Conservation (phyloP, 495 filamentous ascomycete genomes). For the Ascobolus immersus region DNA sequence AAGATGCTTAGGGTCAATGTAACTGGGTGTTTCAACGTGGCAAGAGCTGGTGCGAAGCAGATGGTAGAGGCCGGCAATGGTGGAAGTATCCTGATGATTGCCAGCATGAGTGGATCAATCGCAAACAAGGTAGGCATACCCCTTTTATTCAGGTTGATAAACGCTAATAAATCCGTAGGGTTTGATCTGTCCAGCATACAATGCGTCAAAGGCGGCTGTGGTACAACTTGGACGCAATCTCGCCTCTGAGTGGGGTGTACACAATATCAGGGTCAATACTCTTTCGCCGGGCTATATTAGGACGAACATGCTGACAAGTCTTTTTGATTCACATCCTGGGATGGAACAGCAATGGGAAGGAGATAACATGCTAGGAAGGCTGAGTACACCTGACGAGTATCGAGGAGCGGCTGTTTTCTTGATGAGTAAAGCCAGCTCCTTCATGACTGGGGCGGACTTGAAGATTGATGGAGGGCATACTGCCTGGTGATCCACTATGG, state of each 20-base stretch:
- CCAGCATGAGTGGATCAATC: constrained; percentile 54
- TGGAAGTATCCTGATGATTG: constrained; percentile 37
- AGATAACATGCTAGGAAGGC: constrained; percentile 66
- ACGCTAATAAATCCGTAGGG: constrained; percentile 21
- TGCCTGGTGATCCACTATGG: constrained; percentile 33
- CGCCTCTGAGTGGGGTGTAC: constrained; percentile 60
- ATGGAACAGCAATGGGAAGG: constrained; percentile 51
- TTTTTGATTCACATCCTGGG: constrained; percentile 55
- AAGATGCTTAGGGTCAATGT: constrained; percentile 54
- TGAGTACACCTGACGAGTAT: constrained; percentile 63
- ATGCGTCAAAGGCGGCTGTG: constrained; percentile 71
- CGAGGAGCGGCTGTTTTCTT: constrained; percentile 59
- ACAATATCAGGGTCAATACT: constrained; percentile 77
- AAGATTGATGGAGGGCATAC: constrained; percentile 62
- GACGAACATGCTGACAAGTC: constrained; percentile 63
- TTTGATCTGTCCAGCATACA: constrained; percentile 57
- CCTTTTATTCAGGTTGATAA: neutral
- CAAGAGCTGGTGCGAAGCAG: constrained; percentile 42
- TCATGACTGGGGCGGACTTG: constrained; percentile 63
- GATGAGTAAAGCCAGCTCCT: constrained; percentile 61
- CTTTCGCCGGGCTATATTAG: constrained; percentile 88
- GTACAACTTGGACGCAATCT: constrained; percentile 64
- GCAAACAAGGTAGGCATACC: constrained; percentile 32
- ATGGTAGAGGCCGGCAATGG: constrained; percentile 34
- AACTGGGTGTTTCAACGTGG: constrained; percentile 51